Evolutionary conservation across 768 basidiomycete species (phyloP), one percentile per base, ranked within the genome.

Genomic region (Harrya chromipes): DNA sequence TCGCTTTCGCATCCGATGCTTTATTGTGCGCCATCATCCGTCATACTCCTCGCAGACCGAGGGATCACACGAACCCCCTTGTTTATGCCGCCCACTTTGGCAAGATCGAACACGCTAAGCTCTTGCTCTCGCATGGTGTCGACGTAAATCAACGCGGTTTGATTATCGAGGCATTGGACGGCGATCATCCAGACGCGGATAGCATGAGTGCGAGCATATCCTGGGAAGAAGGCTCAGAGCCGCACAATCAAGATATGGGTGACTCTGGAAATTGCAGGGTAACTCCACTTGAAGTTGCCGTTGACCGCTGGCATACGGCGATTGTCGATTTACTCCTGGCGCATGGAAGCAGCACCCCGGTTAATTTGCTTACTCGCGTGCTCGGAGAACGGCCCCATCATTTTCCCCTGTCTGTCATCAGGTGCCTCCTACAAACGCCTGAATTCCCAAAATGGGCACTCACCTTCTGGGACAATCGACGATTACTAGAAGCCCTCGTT

Each of bases 51-150:
- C 12, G 39, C 5, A n/a, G 6, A 10, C 4, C 37, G 9, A 39
- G n/a, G 40, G 37, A 31, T 1, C 26, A 23, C 19, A 54, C 40
- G 1, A 56, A 37, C 6, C 55, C 54, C 1, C 47, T 56, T 4
- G 31, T 56, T 21, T 54, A 56, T n/a, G 36, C 43, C 3, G 36
- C 44, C 0, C 23, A 44, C 0, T 31, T 55, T 6, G 40, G 45
- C 4, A 49, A 46, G 19, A 34, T 26, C 3, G 11, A 1, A 4
- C 47, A 53, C 24, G 47, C 47, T 13, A 24, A 9, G 16, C 6
- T 6, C 5, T 13, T 56, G 29, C 40, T 51, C 31, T 47, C 20
- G 1, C 34, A 20, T 0, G 53, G 45, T 9, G 35, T 19, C 4
- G 1, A 42, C 20, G 16, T 56, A 1, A 47, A 56, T 7, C 2